These are phyloP conservation scores for Avena eriantha DNA, from an alignment of 176 grass and related monocot species.

Conservation along the genomic window DNA sequence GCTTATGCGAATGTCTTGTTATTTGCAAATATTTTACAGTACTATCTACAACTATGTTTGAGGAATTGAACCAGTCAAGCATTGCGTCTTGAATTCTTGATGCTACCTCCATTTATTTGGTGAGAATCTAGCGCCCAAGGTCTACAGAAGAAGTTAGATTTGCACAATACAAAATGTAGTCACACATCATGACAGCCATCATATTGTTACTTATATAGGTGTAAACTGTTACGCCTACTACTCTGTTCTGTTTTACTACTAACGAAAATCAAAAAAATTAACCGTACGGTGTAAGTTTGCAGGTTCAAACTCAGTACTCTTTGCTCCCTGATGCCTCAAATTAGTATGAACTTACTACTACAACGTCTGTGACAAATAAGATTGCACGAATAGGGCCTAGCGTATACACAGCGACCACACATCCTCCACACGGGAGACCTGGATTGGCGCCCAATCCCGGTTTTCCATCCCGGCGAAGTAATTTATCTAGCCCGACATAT, in stretches of 20 bases:
- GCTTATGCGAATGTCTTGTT: constrained; percentile 22
- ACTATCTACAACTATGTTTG: neutral
- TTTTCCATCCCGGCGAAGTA: too few species aligned
- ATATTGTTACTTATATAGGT: neutral
- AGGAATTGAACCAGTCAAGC: constrained; percentile 40
- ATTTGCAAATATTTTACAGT: constrained; percentile 26
- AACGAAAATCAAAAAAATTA: neutral
- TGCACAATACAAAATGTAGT: neutral
- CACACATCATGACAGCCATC: neutral
- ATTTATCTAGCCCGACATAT: too few species aligned
- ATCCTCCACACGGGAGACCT: too few species aligned
- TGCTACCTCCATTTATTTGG: constrained; percentile 7
- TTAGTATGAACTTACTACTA: neutral
- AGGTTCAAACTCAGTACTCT: neutral
- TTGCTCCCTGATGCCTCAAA: neutral
- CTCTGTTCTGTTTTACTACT: neutral
- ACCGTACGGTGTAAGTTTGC: neutral
- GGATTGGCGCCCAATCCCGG: too few species aligned
- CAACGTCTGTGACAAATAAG: neutral
- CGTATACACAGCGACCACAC: neutral
- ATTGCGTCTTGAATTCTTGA: neutral
- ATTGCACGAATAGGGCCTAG: neutral
- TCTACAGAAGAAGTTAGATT: neutral
- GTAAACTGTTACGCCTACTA: neutral
- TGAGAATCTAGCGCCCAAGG: constrained; percentile 7